Base-by-base conservation (phyloP, 345 rosid genomes). In the Ceriops decandra region DNA sequence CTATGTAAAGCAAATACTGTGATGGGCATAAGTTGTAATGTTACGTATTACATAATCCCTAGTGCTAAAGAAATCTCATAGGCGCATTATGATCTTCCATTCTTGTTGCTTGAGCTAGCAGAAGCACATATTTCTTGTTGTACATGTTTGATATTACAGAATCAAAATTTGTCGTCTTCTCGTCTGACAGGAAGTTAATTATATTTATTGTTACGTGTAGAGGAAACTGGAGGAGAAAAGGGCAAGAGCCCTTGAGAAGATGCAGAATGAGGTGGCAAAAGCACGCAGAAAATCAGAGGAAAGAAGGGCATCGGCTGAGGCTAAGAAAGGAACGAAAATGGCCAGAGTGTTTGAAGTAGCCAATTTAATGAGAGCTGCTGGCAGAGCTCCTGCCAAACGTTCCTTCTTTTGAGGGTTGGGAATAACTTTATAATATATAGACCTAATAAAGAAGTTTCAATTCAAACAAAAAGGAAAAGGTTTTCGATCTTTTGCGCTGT, bases 181-280 rank as follows among this genome's bases (percentile, higher is more conserved):
- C 4, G 4, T 11, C 17, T 42, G 16, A 13, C 49, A 4, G 16
- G 16, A 33, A 33, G 9, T 33, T 33, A 11, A 3, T 42, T 42
- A 3, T 42, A 13, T 42, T 11, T 11, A 13, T 42, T 42, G 19
- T 42, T 49, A 7, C 68, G 30, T 74, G 78, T 61, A 95, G 99
- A 95, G 99, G 86, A 95, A 90, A 67, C 75, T 95, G 59, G 99
- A 95, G 74, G 99, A 95, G 83, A 95, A 87, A 67, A 87, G 92
- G 53, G 96, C 87, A 3, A 87, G 73, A 69, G 97, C 97, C 2
- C 27, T 80, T 15, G 99, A 91, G 82, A 95, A 95, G 84, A 95
- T 93, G 85, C 92, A 95, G 66, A 95, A 91, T 66, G 80, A 88
- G 24, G 81, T 88, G 33, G 97, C 96, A 1, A 91, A 82, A 74